A percentile compares a stretch with the other conserved stretches of the same genome.
Evolutionary conservation across 1,139 yeast species (phyloP).

Genomic region (Zygoascus sp.): DNA sequence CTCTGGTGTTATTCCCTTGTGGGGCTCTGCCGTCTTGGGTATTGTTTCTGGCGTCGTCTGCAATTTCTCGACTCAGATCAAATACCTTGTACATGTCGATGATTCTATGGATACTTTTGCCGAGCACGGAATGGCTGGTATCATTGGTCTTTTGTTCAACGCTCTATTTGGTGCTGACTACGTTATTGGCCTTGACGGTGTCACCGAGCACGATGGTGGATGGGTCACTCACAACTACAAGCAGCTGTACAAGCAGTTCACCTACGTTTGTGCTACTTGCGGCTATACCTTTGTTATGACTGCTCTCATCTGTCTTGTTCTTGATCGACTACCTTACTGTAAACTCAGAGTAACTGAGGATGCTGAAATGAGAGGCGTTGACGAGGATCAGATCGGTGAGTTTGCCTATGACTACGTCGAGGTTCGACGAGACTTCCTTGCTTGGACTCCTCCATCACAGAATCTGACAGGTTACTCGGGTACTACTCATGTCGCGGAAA

Average conservation of each 20-base stretch:
- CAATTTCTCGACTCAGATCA: conserved; percentile 85
- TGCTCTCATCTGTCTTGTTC: conserved; percentile 64
- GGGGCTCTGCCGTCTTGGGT: conserved; percentile 88
- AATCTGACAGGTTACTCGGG: conserved; percentile 15
- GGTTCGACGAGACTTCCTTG: conserved; percentile 87
- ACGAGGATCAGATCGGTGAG: conserved; percentile 96
- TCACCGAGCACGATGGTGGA: conserved; percentile 80
- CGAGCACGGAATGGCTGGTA: conserved; percentile 97
- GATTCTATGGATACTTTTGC: conserved; percentile 94
- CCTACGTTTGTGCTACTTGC: conserved; percentile 66
- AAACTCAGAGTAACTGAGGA: conserved; percentile 75
- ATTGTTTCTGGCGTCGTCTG: conserved; percentile 76
- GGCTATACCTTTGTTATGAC: conserved; percentile 81
- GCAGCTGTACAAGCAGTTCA: conserved; percentile 86
- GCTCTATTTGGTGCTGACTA: conserved; percentile 83
- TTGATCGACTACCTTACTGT: conserved; percentile 79
- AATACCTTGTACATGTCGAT: conserved; percentile 75
- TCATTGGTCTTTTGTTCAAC: conserved; percentile 80
- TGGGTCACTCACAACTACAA: conserved; percentile 89
- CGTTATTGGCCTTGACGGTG: conserved; percentile 80
- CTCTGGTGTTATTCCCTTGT: conserved; percentile 83
- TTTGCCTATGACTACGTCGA: conserved; percentile 98
- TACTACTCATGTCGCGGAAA: not conserved
- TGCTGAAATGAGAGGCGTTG: conserved; percentile 86
- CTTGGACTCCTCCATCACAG: conserved; percentile 45